Percentiles rank a stretch among this genome's conserved stretches.
Conservation (phyloP, 345 rosid genomes). For the Citrus glauca region DNA sequence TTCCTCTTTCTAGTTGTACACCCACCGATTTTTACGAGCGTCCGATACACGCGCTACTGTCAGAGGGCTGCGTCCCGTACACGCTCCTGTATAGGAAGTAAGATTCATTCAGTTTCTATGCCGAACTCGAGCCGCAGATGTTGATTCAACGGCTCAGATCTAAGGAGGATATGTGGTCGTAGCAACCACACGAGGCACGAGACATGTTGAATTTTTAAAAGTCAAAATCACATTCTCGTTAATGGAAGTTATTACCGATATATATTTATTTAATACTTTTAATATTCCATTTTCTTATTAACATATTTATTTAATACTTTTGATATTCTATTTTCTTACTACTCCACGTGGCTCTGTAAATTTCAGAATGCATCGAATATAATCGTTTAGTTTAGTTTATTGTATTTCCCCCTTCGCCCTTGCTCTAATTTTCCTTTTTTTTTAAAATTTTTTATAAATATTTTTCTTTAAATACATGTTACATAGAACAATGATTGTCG, state of each 20-base stretch:
- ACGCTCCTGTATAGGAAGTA: background rate
- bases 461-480: too few species aligned
- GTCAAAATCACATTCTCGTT: constrained; percentile 24
- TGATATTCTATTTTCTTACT: background rate
- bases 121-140: background rate
- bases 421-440: too few species aligned
- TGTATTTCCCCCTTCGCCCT: background rate
- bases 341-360: background rate
- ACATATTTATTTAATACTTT: background rate
- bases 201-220: constrained; percentile 13
- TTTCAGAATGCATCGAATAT: background rate
- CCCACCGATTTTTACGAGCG: background rate
- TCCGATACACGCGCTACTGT: background rate
- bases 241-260: constrained; percentile 13
- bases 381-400: background rate
- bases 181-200: background rate
- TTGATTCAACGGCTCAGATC: constrained; percentile 5
- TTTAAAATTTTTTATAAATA: too few species aligned
- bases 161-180: background rate
- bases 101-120: background rate
- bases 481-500: too few species aligned
- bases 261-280: background rate
- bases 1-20: background rate
- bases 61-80: background rate
- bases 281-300: background rate